phyloP scores from a whole-genome alignment of 73 alveolate genomes.

The Tetrahymena elliotti region DNA sequence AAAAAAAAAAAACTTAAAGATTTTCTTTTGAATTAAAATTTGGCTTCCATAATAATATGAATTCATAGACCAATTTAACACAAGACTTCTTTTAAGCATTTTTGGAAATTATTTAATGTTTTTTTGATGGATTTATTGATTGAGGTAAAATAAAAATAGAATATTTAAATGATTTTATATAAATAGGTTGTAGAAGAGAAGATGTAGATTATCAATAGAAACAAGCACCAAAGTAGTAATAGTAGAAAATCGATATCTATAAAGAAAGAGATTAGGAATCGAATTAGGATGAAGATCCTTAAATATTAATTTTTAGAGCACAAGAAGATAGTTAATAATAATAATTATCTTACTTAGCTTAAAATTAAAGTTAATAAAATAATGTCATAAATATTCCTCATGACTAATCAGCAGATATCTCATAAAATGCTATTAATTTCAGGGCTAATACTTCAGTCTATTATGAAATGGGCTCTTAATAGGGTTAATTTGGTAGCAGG shows the following conservation, averaged over 20 bases:
- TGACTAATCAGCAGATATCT: neutral
- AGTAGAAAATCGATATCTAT: neutral
- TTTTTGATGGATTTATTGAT: too few relatives aligned
- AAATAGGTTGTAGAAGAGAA: neutral
- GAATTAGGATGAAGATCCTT: neutral
- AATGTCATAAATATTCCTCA: neutral
- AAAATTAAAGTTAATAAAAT: neutral
- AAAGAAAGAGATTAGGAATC: neutral
- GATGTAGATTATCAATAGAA: neutral
- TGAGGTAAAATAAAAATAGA: too few relatives aligned
- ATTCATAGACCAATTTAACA: too few relatives aligned
- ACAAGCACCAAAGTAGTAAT: neutral
- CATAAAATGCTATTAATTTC: neutral
- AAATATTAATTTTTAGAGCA: neutral
- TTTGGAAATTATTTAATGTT: too few relatives aligned
- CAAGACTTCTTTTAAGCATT: too few relatives aligned
- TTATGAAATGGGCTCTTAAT: neutral
- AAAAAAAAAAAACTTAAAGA: too few relatives aligned
- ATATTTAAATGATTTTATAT: too few relatives aligned
- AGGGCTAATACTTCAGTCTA: neutral
- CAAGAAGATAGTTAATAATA: neutral
- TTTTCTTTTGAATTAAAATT: too few relatives aligned
- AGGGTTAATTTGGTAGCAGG: neutral
- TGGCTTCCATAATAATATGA: too few relatives aligned
- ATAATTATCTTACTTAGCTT: neutral